Evolutionary conservation across 257 asterid genomes (phyloP).

Genomic region (Vinca minor): DNA sequence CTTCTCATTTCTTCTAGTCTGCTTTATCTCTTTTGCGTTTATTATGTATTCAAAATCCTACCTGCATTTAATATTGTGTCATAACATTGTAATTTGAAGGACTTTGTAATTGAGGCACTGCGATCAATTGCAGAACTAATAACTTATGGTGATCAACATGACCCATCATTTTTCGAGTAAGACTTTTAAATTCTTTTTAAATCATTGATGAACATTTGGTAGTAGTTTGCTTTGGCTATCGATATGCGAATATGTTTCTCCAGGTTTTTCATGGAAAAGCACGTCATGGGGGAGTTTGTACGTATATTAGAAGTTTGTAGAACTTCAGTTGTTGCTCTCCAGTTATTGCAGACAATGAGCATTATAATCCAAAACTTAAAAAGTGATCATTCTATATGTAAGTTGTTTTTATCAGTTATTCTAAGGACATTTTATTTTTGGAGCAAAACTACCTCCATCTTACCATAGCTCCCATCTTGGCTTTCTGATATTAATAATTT

Average conservation of each 20-base stretch:
- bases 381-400: no score
- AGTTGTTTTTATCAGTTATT: no score
- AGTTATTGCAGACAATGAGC: slow-evolving; percentile 97
- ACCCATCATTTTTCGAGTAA: slow-evolving; percentile 84
- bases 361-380: no score
- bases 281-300: slow-evolving; percentile 93
- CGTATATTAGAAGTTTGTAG: slow-evolving; percentile 68
- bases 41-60: slow-evolving; percentile 8
- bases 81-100: slow-evolving; percentile 36
- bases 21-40: slow-evolving; percentile 6
- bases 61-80: slow-evolving; percentile 13
- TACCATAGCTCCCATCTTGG: background rate
- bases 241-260: slow-evolving; percentile 17
- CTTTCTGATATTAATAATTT: slow-evolving; percentile 26
- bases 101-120: slow-evolving; percentile 87
- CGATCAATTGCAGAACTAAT: slow-evolving; percentile 89
- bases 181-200: slow-evolving; percentile 18
- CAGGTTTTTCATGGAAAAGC: no score
- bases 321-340: slow-evolving; percentile 62
- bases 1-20: slow-evolving; percentile 16
- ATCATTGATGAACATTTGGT: slow-evolving; percentile 17
- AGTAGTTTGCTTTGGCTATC: background rate
- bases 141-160: slow-evolving; percentile 97
- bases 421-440: no score
- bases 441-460: no score